Conservation (phyloP, 2,329 filamentous ascomycete species). For the Fusarium acutatum region DNA sequence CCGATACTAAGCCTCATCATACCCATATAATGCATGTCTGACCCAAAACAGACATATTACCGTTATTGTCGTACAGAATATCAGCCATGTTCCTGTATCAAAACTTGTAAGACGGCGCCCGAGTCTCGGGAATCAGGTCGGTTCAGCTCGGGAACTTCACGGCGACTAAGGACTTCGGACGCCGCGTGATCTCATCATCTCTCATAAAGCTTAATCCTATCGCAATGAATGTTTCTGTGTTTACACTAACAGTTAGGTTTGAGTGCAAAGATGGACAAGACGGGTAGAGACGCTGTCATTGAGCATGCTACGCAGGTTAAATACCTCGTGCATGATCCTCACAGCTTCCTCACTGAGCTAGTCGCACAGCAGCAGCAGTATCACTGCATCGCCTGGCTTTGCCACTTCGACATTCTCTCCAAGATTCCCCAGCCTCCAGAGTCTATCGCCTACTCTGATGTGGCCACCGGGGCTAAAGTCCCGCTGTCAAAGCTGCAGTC, state of each 20-base stretch:
- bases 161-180: slow-evolving; percentile 16
- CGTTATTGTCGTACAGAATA: background rate
- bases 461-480: slow-evolving; percentile 6
- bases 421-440: slow-evolving; percentile 2
- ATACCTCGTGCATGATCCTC: slow-evolving; percentile 21
- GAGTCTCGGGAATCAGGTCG: slow-evolving; percentile 1
- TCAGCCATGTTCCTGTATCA: background rate
- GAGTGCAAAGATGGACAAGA: slow-evolving; percentile 13
- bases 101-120: slow-evolving; percentile 11
- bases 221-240: background rate
- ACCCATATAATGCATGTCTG: background rate
- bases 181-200: background rate
- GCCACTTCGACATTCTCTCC: slow-evolving; percentile 21
- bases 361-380: slow-evolving; percentile 29
- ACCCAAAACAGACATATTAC: background rate
- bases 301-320: slow-evolving; percentile 24
- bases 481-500: slow-evolving; percentile 10
- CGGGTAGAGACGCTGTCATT: slow-evolving; percentile 21
- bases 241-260: background rate
- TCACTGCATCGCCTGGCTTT: slow-evolving; percentile 27
- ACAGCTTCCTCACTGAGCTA: slow-evolving; percentile 26
- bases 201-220: background rate
- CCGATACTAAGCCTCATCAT: slow-evolving; percentile 11
- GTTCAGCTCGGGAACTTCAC: slow-evolving; percentile 8
- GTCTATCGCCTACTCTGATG: background rate